Base-by-base conservation (phyloP, 306 rosid species). In the Prunus campanulata region DNA sequence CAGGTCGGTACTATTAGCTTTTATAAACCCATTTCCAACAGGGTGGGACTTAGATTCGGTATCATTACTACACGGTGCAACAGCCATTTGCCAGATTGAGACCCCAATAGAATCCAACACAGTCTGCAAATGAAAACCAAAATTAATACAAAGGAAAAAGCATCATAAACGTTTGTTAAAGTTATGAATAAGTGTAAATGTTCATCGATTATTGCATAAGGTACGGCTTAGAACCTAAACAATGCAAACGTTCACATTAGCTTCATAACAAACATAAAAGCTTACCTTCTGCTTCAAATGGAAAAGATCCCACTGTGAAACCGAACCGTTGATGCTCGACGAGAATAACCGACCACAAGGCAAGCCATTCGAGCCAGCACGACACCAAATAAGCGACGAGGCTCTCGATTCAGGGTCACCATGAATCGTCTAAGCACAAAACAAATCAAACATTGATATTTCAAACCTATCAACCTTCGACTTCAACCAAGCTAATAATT, bases 21-120 rank as follows among this genome's bases (percentile, higher is more conserved):
- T 82, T 66, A 75, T 32, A 56, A 63, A 64, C 49, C 97, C 99
- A 52, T 92, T 95, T 32, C 65, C 90, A 48, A 42, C 29, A 8
- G 2, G 69, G 69, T 25, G 62, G 24, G 73, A 62, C 32, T 75
- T 81, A 4, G 74, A 62, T n/a, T 75, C 81, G 3, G 67, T 82
- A 2, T 48, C 82, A 76, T n/a, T 42, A 30, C 18, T 71, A 76
- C 65, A 82, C 35, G 88, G 86, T 5, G 86, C 86, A 49, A 84
- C 83, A 27, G 93, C 92, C 96, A 96, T 96, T 83, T 91, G 93
- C 97, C 97, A 96, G 55, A 96, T 92, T 44, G 98, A 83, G 50
- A 91, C 88, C 24, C 92, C 95, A 32, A 82, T 84, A 4, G 96
- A 88, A 8, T 84, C 89, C 56, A 92, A 81, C 70, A 88, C 90